phyloP scores from a whole-genome alignment of 2,329 filamentous ascomycete genomes.

The Albophoma yamanashiensis region DNA sequence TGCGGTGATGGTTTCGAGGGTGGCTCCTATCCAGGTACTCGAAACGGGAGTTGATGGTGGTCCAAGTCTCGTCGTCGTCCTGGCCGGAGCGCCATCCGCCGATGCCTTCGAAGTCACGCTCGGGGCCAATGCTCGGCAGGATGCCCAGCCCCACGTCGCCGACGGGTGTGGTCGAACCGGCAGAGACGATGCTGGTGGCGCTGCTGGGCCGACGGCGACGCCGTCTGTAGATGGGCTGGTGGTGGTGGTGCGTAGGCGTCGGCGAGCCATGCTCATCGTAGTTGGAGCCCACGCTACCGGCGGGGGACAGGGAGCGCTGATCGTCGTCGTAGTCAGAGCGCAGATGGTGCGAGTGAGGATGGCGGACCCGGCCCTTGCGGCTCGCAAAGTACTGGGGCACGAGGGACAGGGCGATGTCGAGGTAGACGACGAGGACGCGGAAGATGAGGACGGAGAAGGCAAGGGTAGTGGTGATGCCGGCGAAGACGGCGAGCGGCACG shows the following conservation, averaged over 20 bases:
- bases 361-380: slow-evolving; percentile 19
- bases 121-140: slow-evolving; percentile 36
- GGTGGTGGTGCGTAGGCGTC: background rate
- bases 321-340: slow-evolving; percentile 7
- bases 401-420: slow-evolving; percentile 49
- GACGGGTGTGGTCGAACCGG: slow-evolving; percentile 20
- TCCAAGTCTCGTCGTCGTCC: slow-evolving; percentile 36
- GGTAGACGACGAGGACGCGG: slow-evolving; percentile 50
- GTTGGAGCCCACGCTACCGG: slow-evolving; percentile 8
- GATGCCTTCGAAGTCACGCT: slow-evolving; percentile 48
- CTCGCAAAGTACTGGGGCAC: slow-evolving; percentile 43
- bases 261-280: slow-evolving; percentile 9
- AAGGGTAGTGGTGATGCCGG: slow-evolving; percentile 50
- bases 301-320: slow-evolving; percentile 9
- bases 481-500: slow-evolving; percentile 51
- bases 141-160: slow-evolving; percentile 28
- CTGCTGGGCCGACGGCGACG: slow-evolving; percentile 24
- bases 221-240: slow-evolving; percentile 8
- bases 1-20: slow-evolving; percentile 30
- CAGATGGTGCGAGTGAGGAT: slow-evolving; percentile 4
- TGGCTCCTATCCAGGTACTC: slow-evolving; percentile 34
- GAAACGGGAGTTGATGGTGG: slow-evolving; percentile 39
- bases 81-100: slow-evolving; percentile 41
- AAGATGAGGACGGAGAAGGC: slow-evolving; percentile 51
- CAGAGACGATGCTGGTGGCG: slow-evolving; percentile 18